Evolutionary conservation across 208 protist species (phyloP).

Genomic region (Giardia duodenalis): DNA sequence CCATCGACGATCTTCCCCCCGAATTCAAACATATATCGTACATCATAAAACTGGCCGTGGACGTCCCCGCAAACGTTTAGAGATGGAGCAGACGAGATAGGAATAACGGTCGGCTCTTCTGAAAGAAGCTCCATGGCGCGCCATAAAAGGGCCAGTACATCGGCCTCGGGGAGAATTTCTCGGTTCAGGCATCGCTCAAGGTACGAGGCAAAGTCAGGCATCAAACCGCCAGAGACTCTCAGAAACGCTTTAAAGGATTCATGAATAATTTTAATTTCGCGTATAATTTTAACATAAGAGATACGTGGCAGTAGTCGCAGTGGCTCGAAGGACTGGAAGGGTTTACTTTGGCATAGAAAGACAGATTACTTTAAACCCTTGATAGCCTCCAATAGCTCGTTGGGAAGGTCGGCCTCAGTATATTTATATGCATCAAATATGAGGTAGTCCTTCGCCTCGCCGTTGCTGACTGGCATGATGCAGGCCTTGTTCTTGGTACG

Average conservation of each 20-base stretch:
- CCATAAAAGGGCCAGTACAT: not conserved
- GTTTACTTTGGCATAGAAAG: not conserved
- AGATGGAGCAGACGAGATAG: not conserved
- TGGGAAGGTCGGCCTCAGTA: not conserved
- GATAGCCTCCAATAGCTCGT: conserved; percentile 9
- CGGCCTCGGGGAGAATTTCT: not conserved
- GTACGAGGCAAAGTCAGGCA: not conserved
- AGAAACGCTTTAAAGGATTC: not conserved
- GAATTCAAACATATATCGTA: conserved; percentile 42
- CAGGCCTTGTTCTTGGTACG: conserved; percentile 30
- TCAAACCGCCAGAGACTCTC: not conserved
- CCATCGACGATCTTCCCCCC: conserved; percentile 29
- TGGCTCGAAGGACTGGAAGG: too few relatives aligned
- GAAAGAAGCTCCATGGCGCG: conserved; percentile 7
- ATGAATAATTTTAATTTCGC: too few relatives aligned
- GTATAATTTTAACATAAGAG: too few relatives aligned
- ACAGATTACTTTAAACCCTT: not conserved
- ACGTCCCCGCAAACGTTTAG: conserved; percentile 41
- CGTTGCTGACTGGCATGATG: conserved; percentile 20
- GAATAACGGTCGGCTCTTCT: conserved; percentile 22
- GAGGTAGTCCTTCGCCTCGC: not conserved
- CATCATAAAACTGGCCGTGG: conserved; percentile 46
- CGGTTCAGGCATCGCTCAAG: not conserved
- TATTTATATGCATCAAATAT: conserved; percentile 17
- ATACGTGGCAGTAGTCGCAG: too few relatives aligned